Base-by-base conservation (phyloP, 176 grass and related monocot genomes). In the Eragrostis nindensis region DNA sequence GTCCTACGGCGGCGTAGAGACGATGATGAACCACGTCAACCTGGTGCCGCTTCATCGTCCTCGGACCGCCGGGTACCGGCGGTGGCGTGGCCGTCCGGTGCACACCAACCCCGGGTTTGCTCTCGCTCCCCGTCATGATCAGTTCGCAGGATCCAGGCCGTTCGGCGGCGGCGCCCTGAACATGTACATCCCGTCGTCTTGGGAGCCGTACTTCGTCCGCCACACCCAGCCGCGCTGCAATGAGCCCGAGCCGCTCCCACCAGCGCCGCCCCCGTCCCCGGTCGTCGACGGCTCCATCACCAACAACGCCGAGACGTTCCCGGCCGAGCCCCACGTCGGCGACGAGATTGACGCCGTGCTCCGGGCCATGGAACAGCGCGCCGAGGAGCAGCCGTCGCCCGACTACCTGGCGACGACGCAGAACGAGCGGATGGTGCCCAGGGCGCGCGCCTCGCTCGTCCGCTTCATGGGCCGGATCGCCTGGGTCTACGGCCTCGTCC, bases 311-410 rank as follows among this genome's bases (percentile, higher is more conserved):
- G 2, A 21, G 18, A 11, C 47, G 53, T 48, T 6, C 6, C 40
- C 50, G 0, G 15, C 54, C 7, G 78, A 8, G 27, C 8, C 8
- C 73, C 71, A 88, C 60, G 48, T 27, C 57, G 57, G 54, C 22
- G 5, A 72, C 24, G 75, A 88, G n/a, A 74, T 61, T 42, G 80
- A 83, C 48, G 24, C 24, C 60, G 83, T 43, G 19, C 75, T 88
- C 22, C 60, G 29, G 8, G 18, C 24, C 40, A 27, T 14, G 30
- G 86, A 88, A 75, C 8, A n/a, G 17, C 54, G 75, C 52, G 1
- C 41, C 42, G 13, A 8, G 8, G 12, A 47, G 29, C 50, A 8
- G 17, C 75, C 80, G 2, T 73, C 30, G 0, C 60, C 69, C 0
- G 43, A 60, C 68, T 84, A 79, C 75, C 29, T 79, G 30, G 53